phyloP scores from a whole-genome alignment of 2,329 filamentous ascomycete genomes.

The Botrytis elliptica region DNA sequence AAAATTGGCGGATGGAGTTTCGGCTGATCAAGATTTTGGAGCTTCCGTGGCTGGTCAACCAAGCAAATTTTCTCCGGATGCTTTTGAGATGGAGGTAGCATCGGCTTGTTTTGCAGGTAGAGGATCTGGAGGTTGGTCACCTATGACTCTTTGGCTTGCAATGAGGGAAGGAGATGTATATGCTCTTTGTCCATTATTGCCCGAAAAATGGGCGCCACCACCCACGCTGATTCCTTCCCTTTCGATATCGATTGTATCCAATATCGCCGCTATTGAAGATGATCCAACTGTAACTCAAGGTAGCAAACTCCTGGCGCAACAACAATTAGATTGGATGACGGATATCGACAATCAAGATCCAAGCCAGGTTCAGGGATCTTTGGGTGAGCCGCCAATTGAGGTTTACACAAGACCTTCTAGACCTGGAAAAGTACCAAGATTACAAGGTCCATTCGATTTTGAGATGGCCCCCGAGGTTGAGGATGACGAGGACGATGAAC shows the following conservation, averaged over 20 bases:
- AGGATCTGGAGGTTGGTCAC: slow-evolving; percentile 79
- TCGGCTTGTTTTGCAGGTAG: slow-evolving; percentile 74
- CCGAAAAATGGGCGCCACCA: slow-evolving; percentile 79
- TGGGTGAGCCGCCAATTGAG: slow-evolving; percentile 52
- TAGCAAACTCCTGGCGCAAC: slow-evolving; percentile 58
- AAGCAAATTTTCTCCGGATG: slow-evolving; percentile 83
- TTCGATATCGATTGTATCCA: slow-evolving; percentile 77
- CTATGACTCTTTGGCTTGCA: slow-evolving; percentile 96
- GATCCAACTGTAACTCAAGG: slow-evolving; percentile 53
- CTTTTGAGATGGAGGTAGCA: slow-evolving; percentile 90
- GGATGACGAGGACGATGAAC: slow-evolving; percentile 55
- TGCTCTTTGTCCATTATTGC: slow-evolving; percentile 85
- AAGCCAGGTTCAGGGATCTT: slow-evolving; percentile 49
- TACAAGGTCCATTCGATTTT: slow-evolving; percentile 63
- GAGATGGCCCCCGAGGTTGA: slow-evolving; percentile 47
- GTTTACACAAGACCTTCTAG: slow-evolving; percentile 57
- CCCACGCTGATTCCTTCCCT: slow-evolving; percentile 77
- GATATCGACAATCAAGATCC: slow-evolving; percentile 64
- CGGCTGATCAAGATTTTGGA: slow-evolving; percentile 77
- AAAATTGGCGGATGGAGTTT: slow-evolving; percentile 82
- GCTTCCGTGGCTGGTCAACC: slow-evolving; percentile 72
- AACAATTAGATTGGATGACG: slow-evolving; percentile 67
- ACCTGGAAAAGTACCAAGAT: slow-evolving; percentile 56
- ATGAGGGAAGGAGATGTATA: slow-evolving; percentile 94
- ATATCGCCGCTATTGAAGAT: slow-evolving; percentile 61